phyloP scores from a whole-genome alignment of 345 rosid species.

The Erodium maritimum region DNA sequence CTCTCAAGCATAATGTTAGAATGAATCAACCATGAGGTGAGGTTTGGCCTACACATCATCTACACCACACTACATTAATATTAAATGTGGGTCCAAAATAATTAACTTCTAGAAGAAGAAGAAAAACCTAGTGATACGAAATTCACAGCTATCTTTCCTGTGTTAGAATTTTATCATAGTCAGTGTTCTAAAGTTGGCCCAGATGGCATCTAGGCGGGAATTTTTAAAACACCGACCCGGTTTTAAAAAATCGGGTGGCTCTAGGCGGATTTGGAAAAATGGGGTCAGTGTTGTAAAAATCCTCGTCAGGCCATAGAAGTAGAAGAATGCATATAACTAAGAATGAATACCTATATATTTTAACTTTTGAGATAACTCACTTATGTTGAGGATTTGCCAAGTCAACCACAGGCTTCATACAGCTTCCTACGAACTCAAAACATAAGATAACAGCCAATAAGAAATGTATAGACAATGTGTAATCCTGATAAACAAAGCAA shows the following conservation, averaged over 20 bases:
- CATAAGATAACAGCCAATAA: neutral
- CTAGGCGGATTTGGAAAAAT: too few relatives aligned
- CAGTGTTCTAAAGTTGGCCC: too few relatives aligned
- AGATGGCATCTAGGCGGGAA: too few relatives aligned
- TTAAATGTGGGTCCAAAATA: too few relatives aligned
- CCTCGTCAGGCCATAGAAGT: neutral
- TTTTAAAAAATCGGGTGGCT: too few relatives aligned
- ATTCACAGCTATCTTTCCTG: neutral
- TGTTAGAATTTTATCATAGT: neutral
- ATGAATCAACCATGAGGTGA: neutral
- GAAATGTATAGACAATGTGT: neutral
- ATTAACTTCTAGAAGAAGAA: neutral
- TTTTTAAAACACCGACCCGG: too few relatives aligned
- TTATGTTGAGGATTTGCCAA: conserved; percentile 73
- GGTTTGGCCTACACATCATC: neutral
- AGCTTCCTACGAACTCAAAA: conserved; percentile 38
- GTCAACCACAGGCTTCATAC: conserved; percentile 52
- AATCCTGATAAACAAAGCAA: neutral
- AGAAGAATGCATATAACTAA: neutral
- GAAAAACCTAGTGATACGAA: neutral
- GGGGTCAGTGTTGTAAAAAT: too few relatives aligned
- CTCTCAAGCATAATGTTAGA: neutral
- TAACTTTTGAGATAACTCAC: conserved; percentile 36
- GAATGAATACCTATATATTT: neutral
- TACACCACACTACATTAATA: too few relatives aligned